Evolutionary conservation across 768 basidiomycete genomes (phyloP), one percentile per base, ranked within the genome.

Genomic region (Lenzites betulinus): DNA sequence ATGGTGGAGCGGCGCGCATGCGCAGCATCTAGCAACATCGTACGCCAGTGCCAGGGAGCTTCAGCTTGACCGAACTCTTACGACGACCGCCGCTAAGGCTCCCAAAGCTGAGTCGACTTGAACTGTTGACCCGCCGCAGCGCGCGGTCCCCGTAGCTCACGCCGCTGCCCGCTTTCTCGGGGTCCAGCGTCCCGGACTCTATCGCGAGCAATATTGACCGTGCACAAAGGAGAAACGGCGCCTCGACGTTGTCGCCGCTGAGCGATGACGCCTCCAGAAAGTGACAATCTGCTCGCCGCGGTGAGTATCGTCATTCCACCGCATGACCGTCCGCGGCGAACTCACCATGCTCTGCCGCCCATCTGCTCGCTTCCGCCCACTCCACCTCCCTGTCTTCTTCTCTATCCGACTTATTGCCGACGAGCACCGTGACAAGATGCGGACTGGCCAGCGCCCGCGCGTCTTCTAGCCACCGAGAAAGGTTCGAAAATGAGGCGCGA

Each of bases 101-200:
- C 16, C 90, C 91, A 71, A 93, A 92, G 71, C 92, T 93, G 67
- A 95, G 77, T 57, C 91, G 85, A 68, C 91, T 93, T n/a, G 90
- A 90, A 72, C 91, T 93, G 63, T 89, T 94, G 33, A 98, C 93
- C 68, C 96, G 82, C 58, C 94, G 83, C 33, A 98, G 79, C 23
- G 94, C 91, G 60, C 97, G 83, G 73, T 98, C 97, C 9, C 97
- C 97, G 70, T 97, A 99, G 69, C 91, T 93, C 46, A 99, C 94
- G 22, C 97, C 97, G 62, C 92, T 95, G 1, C 94, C 96, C 16
- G 92, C 85, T 70, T 92, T 90, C 76, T 98, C 95, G 42, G 96
- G 96, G 74, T 98, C 93, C 39, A 98, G 81, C 16, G 80, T 79
- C 26, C 94, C 95, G 16, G 92, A 90, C 75, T 98, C 95, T 67